Base-by-base conservation (phyloP, 1,139 yeast species). In the Scheffersomyces parashehatae region DNA sequence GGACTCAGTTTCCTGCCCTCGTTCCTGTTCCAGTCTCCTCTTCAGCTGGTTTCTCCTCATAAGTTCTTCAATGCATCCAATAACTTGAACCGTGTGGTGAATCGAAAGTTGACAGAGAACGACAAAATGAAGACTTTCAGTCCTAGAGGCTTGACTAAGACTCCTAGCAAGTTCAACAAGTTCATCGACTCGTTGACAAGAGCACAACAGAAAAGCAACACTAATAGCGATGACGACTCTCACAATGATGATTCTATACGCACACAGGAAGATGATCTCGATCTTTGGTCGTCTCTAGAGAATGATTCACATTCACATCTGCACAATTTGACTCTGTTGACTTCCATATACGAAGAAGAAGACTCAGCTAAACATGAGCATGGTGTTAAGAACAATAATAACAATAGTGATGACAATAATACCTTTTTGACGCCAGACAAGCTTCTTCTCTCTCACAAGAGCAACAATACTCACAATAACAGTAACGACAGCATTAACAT, bases 1-100 rank as follows among this genome's bases (percentile, higher is more conserved):
- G 75, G 77, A 5, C 52, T 73, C 30, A 70, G 69, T 36, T 70
- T 73, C 48, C 75, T 69, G 74, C 78, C 79, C 3, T 67, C 75
- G 5, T 71, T 73, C 53, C 69, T 64, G 38, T 68, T 73, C 51
- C 61, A 65, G 41, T 66, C 76, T 4, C 77, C 78, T 36, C 54
- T 66, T 29, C 55, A 58, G 41, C 50, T 66, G 3, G 57, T 68
- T 11, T 69, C 76, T n/a, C 77, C 77, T 1, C 72, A 66, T 43
- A 54, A 67, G 40, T 64, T 70, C 44, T 62, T 70, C 46, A 65
- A 15, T 14, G 15, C 20, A 14, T 14, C 35, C 24, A 31, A 20
- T 8, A 15, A 15, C 24, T 14, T 31, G 24, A 15, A 20, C 35
- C 35, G 35, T 28, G 28, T 33, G 48, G 44, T 5, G 41, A 39